Percentiles rank a stretch among this genome's conserved stretches.
These are phyloP conservation scores for Scheffersomyces quercinus DNA, from an alignment of 1,139 yeast genomes.

Conservation along the genomic window DNA sequence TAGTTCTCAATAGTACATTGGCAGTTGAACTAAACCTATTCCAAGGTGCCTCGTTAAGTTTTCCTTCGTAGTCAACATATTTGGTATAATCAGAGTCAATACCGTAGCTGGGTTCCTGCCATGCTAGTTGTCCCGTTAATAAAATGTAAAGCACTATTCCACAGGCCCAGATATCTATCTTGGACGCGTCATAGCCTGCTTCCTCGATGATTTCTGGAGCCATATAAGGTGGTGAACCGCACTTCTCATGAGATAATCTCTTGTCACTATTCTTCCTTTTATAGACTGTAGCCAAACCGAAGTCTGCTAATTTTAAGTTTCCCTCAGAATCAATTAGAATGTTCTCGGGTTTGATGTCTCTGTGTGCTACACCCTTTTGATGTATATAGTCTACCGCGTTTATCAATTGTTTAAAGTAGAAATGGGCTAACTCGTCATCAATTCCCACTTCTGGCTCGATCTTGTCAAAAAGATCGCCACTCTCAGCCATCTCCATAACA, in stretches of 20 bases:
- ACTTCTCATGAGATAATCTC: conserved; percentile 17
- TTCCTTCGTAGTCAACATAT: conserved; percentile 44
- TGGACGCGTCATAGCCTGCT: conserved; percentile 51
- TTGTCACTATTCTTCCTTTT: conserved; percentile 8
- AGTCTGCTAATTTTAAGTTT: conserved; percentile 60
- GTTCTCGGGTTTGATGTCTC: conserved; percentile 77
- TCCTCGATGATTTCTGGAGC: conserved; percentile 63
- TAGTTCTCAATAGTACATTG: conserved; percentile 49
- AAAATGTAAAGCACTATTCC: conserved; percentile 62
- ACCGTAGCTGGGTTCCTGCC: conserved; percentile 55
- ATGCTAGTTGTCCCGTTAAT: conserved; percentile 62
- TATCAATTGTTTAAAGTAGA: conserved; percentile 63
- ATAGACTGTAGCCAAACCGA: conserved; percentile 65
- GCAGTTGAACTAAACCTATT: conserved; percentile 45
- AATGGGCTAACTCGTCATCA: conserved; percentile 63
- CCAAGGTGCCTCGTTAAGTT: conserved; percentile 52
- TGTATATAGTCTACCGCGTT: conserved; percentile 66
- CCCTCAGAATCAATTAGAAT: conserved; percentile 57
- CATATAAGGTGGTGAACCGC: conserved; percentile 72
- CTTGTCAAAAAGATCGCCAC: conserved; percentile 73
- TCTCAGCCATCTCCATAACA: conserved; percentile 64
- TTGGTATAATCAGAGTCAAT: conserved; percentile 48
- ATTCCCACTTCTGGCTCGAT: conserved; percentile 75
- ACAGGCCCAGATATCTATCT: conserved; percentile 64
- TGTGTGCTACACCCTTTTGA: conserved; percentile 60